A percentile compares a stretch with the other conserved stretches of the same genome.
phyloP scores from a whole-genome alignment of 2,329 filamentous ascomycete genomes.

The Pseudofabraea citricarpa region DNA sequence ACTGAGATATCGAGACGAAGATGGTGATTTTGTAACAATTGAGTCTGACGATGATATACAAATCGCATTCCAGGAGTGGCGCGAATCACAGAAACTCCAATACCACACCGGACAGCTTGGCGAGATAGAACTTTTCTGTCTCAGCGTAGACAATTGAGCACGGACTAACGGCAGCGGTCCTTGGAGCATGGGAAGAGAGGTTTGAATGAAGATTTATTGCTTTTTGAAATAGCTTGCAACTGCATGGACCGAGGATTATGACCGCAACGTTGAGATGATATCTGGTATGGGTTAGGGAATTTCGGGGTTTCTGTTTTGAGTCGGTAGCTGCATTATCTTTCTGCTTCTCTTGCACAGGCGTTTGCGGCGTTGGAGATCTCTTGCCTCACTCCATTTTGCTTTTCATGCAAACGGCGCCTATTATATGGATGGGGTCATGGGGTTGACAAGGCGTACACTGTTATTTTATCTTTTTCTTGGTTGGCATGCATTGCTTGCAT shows the following conservation, averaged over 20 bases:
- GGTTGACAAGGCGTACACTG: slow-evolving; percentile 7
- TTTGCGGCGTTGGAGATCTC: slow-evolving; percentile 11
- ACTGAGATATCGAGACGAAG: slow-evolving; percentile 85
- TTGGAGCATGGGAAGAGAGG: not conserved
- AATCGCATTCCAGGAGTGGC: slow-evolving; percentile 92
- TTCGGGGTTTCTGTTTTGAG: slow-evolving; percentile 9
- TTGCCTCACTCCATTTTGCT: slow-evolving; percentile 8
- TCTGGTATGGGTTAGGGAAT: slow-evolving; percentile 14
- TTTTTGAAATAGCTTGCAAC: slow-evolving; percentile 14
- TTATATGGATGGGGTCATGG: slow-evolving; percentile 8
- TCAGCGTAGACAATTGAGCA: slow-evolving; percentile 35
- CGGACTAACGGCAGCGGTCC: not conserved
- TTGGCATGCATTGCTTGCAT: slow-evolving; percentile 14
- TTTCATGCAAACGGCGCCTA: slow-evolving; percentile 12
- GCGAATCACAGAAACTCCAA: slow-evolving; percentile 63
- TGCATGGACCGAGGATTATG: slow-evolving; percentile 19
- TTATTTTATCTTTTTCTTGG: slow-evolving; percentile 4
- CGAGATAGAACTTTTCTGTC: slow-evolving; percentile 85
- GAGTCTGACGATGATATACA: slow-evolving; percentile 95
- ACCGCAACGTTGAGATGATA: slow-evolving; percentile 25
- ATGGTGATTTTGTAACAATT: slow-evolving; percentile 89
- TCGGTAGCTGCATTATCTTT: too few relatives aligned
- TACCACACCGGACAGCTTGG: slow-evolving; percentile 67
- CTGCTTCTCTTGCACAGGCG: slow-evolving; percentile 16
- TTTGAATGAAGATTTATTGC: slow-evolving; percentile 1